These are phyloP conservation scores for Candida ficus DNA, from an alignment of 805 yeast species.

Conservation along the genomic window DNA sequence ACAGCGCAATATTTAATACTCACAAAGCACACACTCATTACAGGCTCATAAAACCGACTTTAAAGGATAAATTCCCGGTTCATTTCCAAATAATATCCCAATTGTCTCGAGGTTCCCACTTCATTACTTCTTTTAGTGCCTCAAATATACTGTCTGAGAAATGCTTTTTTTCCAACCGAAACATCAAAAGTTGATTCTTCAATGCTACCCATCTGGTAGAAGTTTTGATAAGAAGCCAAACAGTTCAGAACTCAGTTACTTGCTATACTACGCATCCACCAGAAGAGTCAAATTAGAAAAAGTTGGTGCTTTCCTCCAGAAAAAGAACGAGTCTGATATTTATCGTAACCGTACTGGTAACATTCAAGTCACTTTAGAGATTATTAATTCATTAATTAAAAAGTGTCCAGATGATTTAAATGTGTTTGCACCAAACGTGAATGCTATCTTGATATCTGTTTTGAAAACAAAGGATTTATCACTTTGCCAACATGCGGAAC, in stretches of 20 bases:
- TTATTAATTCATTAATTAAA: constrained; percentile 62
- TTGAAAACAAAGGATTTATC: constrained; percentile 55
- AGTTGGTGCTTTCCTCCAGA: constrained; percentile 65
- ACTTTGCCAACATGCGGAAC: constrained; percentile 47
- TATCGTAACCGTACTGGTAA: constrained; percentile 67
- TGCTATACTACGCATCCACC: constrained; percentile 85
- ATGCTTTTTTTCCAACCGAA: constrained; percentile 56
- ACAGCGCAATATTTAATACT: neutral
- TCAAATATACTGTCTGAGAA: neutral
- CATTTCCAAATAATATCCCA: too few relatives aligned
- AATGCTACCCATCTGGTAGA: constrained; percentile 91
- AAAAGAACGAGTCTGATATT: constrained; percentile 57
- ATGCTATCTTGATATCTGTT: constrained; percentile 51
- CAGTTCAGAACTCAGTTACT: constrained; percentile 83
- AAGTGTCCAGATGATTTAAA: constrained; percentile 81
- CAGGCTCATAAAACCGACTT: neutral
- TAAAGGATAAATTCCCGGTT: neutral
- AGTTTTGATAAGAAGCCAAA: constrained; percentile 86
- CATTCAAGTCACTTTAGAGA: constrained; percentile 72
- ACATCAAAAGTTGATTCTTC: constrained; percentile 84
- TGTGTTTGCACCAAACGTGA: constrained; percentile 67
- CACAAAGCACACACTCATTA: neutral
- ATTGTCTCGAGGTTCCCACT: too few relatives aligned
- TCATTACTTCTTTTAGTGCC: too few relatives aligned
- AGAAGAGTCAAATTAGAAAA: constrained; percentile 85